These are phyloP conservation scores for Tuber brumale DNA, from an alignment of 495 filamentous ascomycete genomes.

Conservation along the genomic window DNA sequence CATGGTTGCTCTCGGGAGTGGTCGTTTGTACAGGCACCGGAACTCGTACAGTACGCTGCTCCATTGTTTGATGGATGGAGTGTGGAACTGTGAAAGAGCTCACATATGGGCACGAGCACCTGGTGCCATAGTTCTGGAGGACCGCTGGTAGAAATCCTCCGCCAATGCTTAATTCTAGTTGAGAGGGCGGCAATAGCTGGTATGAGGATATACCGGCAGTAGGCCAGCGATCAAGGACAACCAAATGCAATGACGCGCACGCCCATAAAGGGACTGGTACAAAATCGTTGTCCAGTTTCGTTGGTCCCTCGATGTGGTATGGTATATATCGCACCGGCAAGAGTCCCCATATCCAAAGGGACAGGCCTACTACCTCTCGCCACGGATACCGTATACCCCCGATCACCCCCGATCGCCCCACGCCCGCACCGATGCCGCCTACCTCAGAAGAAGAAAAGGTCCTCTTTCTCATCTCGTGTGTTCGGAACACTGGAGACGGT, in stretches of 20 bases:
- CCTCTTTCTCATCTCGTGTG: conserved; percentile 10
- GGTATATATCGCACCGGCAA: not conserved
- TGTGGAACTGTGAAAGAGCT: not conserved
- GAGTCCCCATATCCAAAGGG: not conserved
- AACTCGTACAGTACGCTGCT: not conserved
- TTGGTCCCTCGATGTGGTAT: not conserved
- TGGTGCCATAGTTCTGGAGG: not conserved
- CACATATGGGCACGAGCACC: not conserved
- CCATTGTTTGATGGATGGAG: not conserved
- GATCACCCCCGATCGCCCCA: not conserved
- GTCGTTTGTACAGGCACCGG: not conserved
- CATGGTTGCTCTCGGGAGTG: not conserved
- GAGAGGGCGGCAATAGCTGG: not conserved
- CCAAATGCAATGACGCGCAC: not conserved
- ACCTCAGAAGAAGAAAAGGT: conserved; percentile 8
- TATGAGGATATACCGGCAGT: not conserved
- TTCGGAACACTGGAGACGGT: conserved; percentile 8
- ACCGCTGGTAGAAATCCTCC: not conserved
- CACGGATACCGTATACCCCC: not conserved
- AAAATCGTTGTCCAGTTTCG: not conserved
- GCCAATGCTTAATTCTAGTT: not conserved
- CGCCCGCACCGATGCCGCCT: not conserved
- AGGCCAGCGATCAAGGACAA: not conserved
- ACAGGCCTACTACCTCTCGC: not conserved
- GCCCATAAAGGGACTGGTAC: not conserved